phyloP scores from a whole-genome alignment of 345 rosid genomes.

The Euphorbia pulcherrima region DNA sequence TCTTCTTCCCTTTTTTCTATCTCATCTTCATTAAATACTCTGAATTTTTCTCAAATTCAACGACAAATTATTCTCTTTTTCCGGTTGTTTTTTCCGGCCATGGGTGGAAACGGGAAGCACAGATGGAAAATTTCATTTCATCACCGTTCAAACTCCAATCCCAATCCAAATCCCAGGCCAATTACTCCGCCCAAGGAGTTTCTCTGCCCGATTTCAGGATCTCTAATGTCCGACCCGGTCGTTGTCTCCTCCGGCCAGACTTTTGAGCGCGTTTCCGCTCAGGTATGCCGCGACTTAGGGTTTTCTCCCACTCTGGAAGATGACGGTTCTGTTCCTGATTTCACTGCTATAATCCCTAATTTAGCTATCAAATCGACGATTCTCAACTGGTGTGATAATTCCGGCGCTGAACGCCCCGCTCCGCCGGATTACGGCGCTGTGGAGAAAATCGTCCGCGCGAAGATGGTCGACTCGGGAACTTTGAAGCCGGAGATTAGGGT shows the following conservation, averaged over 20 bases:
- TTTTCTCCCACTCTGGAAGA: slow-evolving; percentile 20
- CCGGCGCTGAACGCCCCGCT: slow-evolving; percentile 13
- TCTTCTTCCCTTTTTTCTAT: not conserved
- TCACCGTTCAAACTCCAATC: slow-evolving; percentile 25
- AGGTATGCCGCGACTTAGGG: slow-evolving; percentile 27
- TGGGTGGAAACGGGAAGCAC: slow-evolving; percentile 61
- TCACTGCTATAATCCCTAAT: slow-evolving; percentile 26
- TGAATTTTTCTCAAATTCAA: too few species aligned
- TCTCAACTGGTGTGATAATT: slow-evolving; percentile 23
- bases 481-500: slow-evolving; percentile 38
- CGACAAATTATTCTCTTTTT: not conserved
- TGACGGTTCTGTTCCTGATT: slow-evolving; percentile 20
- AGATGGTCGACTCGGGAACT: slow-evolving; percentile 6
- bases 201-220: slow-evolving; percentile 32
- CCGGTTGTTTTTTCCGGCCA: slow-evolving; percentile 5
- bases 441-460: slow-evolving; percentile 12
- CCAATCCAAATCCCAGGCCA: slow-evolving; percentile 10
- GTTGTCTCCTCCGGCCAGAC: slow-evolving; percentile 39
- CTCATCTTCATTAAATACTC: not conserved
- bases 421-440: slow-evolving; percentile 25
- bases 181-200: slow-evolving; percentile 28
- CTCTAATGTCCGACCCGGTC: slow-evolving; percentile 39
- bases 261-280: slow-evolving; percentile 36
- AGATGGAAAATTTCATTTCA: slow-evolving; percentile 61
- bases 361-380: slow-evolving; percentile 29